Evolutionary conservation across 2,329 filamentous ascomycete species (phyloP), one percentile per base, ranked within the genome.

Genomic region (Colletotrichum nymphaeae): DNA sequence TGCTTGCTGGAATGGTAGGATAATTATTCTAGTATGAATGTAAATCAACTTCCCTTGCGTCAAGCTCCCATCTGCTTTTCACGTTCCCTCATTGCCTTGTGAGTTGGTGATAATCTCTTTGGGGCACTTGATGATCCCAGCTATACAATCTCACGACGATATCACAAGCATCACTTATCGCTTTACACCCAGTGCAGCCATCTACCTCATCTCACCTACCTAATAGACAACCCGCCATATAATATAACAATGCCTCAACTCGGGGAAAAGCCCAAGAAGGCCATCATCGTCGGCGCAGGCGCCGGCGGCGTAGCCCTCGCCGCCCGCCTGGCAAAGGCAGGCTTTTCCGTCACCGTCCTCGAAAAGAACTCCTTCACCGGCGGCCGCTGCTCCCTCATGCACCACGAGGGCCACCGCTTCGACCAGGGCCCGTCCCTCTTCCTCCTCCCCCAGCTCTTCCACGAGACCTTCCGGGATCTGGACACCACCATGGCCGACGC

Each of bases 361-460:
- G 93, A 95, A 81, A 94, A 94, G 85, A 94, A 95, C 78, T 84
- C 84, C 69, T 93, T 93, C 79, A 92, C 90, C 0, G 93, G 93
- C 58, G 93, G 93, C 4, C 86, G 93, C 67, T 95, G 93, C 82
- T 93, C 90, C 57, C 82, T 94, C 30, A 87, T 94, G 49, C 84
- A 89, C 65, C 84, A 89, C 72, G 83, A 89, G 60, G 90, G 89
- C 67, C 90, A 91, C 80, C 90, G 93, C 70, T 95, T 95, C 83
- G 93, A 95, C 78, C 93, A 94, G 84, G 93, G 93, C 0, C 93
- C 93, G 0, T 94, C 92, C 1, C 88, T 95, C 4, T 88, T 95
- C 22, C 86, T 95, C 0, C 89, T 95, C 6, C 93, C 93, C 2
- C 88, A 89, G 68, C 86, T 94, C 69, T 95, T 95, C 84, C 86